Evolutionary conservation across 225 moss, liverwort and hornwort species (phyloP).

Genomic region (Takakia lepidozioides): DNA sequence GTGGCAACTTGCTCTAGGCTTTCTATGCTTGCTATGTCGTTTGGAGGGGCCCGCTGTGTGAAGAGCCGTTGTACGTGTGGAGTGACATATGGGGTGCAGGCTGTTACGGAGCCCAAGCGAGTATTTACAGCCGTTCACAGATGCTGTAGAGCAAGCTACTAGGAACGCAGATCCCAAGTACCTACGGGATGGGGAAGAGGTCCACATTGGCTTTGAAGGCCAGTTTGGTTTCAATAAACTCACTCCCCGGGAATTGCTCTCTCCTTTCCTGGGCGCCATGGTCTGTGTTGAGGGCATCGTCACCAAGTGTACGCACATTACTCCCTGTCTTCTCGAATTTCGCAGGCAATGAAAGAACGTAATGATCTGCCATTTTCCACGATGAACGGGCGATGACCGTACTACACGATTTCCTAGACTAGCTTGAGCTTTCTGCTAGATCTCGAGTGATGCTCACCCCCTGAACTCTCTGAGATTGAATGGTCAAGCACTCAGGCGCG

Average conservation of each 20-base stretch:
- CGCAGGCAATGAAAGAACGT: too few relatives aligned
- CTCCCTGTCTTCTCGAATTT: too few relatives aligned
- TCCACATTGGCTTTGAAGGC: slow-evolving; percentile 73
- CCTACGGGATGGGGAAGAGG: slow-evolving; percentile 52
- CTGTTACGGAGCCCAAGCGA: slow-evolving; percentile 64
- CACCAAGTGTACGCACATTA: slow-evolving; percentile 51
- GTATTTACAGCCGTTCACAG: slow-evolving; percentile 51
- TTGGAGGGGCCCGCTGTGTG: background rate
- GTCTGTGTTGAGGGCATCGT: slow-evolving; percentile 80
- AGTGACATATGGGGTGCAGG: slow-evolving; percentile 25
- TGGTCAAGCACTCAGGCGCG: too few relatives aligned
- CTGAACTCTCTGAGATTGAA: too few relatives aligned
- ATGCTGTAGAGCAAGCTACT: slow-evolving; percentile 59
- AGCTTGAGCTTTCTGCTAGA: too few relatives aligned
- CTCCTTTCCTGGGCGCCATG: slow-evolving; percentile 70
- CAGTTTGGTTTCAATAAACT: slow-evolving; percentile 73
- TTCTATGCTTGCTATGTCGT: background rate
- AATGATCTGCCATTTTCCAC: too few relatives aligned
- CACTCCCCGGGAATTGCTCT: slow-evolving; percentile 66
- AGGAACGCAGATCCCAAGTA: slow-evolving; percentile 58
- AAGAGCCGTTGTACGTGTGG: too few relatives aligned
- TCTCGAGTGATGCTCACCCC: too few relatives aligned
- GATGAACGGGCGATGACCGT: too few relatives aligned
- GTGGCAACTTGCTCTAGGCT: too few relatives aligned
- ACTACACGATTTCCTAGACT: too few relatives aligned